Conservation (phyloP, 352 stramenopile species). For the Elongisporangium undulatum region DNA sequence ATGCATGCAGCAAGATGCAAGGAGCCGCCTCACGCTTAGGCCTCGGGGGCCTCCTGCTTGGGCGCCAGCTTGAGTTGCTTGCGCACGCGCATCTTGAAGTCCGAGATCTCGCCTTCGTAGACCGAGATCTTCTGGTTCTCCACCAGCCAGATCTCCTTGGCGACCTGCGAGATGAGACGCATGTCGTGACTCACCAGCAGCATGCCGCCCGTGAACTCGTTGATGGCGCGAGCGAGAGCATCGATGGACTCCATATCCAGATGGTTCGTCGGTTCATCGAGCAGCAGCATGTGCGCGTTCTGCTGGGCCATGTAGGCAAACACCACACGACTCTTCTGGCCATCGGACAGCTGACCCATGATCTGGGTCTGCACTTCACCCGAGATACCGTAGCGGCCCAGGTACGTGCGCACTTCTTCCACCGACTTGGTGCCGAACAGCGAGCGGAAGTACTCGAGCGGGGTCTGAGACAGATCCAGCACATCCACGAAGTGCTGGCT, state of each 20-base stretch:
- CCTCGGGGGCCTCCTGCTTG: conserved; percentile 28
- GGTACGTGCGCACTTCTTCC: conserved; percentile 94
- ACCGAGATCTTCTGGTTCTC: conserved; percentile 95
- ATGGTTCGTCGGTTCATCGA: conserved; percentile 90
- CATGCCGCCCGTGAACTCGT: conserved; percentile 97
- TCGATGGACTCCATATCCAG: conserved; percentile 97
- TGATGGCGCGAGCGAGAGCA: conserved; percentile 96
- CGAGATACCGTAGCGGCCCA: conserved; percentile 95
- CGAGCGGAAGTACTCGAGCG: conserved; percentile 96
- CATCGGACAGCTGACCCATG: conserved; percentile 95
- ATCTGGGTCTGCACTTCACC: conserved; percentile 96
- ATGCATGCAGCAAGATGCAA: neutral
- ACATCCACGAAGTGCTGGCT: conserved; percentile 99
- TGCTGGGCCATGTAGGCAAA: conserved; percentile 97
- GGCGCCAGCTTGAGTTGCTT: conserved; percentile 81
- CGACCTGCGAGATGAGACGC: conserved; percentile 97
- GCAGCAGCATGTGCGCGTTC: conserved; percentile 95
- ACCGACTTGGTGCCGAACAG: conserved; percentile 92
- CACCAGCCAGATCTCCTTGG: conserved; percentile 99
- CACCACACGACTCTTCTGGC: conserved; percentile 96
- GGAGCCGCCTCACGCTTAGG: conserved; percentile 9
- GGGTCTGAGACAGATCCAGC: conserved; percentile 92
- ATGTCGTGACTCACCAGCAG: conserved; percentile 99
- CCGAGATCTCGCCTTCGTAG: conserved; percentile 97
- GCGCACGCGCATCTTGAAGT: conserved; percentile 96